Conservation (phyloP, 768 basidiomycete species). For the Mycena kentingensis region DNA sequence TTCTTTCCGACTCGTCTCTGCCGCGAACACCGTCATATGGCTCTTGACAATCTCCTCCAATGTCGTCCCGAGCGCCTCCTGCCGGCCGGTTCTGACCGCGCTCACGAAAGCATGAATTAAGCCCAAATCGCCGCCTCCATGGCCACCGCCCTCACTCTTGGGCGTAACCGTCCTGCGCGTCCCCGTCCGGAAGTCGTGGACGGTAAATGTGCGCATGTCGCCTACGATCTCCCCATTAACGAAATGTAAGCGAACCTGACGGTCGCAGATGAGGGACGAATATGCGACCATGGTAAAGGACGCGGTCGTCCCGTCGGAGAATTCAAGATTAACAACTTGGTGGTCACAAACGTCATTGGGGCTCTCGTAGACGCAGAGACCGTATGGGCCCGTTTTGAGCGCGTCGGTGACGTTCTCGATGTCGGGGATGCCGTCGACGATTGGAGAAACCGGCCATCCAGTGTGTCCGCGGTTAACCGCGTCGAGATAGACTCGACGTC, state of each 20-base stretch:
- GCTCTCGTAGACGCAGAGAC: constrained; percentile 82
- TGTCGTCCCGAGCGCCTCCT: constrained; percentile 65
- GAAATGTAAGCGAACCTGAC: constrained; percentile 85
- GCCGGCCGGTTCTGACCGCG: constrained; percentile 67
- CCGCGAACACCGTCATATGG: constrained; percentile 86
- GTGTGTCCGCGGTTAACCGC: constrained; percentile 56
- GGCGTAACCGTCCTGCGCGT: constrained; percentile 50
- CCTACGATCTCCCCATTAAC: constrained; percentile 88
- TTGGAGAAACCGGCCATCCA: constrained; percentile 65
- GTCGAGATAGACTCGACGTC: constrained; percentile 71
- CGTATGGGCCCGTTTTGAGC: constrained; percentile 71
- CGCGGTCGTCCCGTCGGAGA: constrained; percentile 76
- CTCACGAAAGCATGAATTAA: constrained; percentile 75
- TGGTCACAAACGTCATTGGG: constrained; percentile 89
- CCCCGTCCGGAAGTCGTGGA: constrained; percentile 72
- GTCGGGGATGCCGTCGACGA: constrained; percentile 83
- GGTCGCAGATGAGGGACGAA: constrained; percentile 75
- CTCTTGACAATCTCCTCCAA: constrained; percentile 71
- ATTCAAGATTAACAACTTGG: constrained; percentile 89
- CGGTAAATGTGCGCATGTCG: constrained; percentile 74
- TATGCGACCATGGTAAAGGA: constrained; percentile 91
- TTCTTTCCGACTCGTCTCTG: constrained; percentile 72
- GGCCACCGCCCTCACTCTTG: constrained; percentile 62
- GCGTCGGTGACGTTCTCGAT: constrained; percentile 83
- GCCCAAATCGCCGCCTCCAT: constrained; percentile 83